Conservation (phyloP, 2,329 filamentous ascomycete genomes). For the Nemania sp. region DNA sequence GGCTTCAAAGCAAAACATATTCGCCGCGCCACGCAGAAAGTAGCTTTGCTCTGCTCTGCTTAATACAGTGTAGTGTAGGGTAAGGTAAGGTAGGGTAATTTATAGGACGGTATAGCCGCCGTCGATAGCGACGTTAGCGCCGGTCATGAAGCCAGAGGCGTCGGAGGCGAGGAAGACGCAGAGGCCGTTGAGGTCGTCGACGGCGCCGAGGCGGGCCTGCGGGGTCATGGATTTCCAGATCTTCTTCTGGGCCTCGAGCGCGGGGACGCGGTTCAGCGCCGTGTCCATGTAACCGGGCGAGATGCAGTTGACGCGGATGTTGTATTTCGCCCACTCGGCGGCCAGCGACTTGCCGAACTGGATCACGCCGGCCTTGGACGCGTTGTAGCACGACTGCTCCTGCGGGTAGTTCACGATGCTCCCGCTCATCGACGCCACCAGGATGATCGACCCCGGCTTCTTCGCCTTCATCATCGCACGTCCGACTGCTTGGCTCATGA, state of each 20-base stretch:
- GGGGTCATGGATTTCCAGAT: slow-evolving; percentile 77
- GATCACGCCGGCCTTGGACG: slow-evolving; percentile 78
- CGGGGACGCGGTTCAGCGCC: slow-evolving; percentile 75
- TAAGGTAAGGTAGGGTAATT: too few relatives aligned
- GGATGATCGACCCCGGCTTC: slow-evolving; percentile 73
- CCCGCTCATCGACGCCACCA: slow-evolving; percentile 80
- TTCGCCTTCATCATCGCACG: slow-evolving; percentile 72
- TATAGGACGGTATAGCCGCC: slow-evolving; percentile 69
- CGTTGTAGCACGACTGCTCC: slow-evolving; percentile 82
- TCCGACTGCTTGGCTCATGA: slow-evolving; percentile 73
- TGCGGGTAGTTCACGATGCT: slow-evolving; percentile 85
- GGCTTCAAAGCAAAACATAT: too few relatives aligned
- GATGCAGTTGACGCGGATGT: slow-evolving; percentile 82
- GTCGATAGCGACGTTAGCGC: slow-evolving; percentile 72
- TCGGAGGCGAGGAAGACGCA: slow-evolving; percentile 77
- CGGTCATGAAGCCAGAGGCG: slow-evolving; percentile 76
- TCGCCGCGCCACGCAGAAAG: too few relatives aligned
- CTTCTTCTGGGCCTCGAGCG: slow-evolving; percentile 79
- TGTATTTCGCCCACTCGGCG: slow-evolving; percentile 81
- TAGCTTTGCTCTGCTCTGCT: too few relatives aligned
- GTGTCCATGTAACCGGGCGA: slow-evolving; percentile 88
- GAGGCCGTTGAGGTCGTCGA: slow-evolving; percentile 77
- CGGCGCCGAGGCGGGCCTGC: slow-evolving; percentile 70
- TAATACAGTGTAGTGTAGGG: too few relatives aligned
- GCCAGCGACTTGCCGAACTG: slow-evolving; percentile 80